Conservation (phyloP, 345 rosid species). For the Mangifera indica region DNA sequence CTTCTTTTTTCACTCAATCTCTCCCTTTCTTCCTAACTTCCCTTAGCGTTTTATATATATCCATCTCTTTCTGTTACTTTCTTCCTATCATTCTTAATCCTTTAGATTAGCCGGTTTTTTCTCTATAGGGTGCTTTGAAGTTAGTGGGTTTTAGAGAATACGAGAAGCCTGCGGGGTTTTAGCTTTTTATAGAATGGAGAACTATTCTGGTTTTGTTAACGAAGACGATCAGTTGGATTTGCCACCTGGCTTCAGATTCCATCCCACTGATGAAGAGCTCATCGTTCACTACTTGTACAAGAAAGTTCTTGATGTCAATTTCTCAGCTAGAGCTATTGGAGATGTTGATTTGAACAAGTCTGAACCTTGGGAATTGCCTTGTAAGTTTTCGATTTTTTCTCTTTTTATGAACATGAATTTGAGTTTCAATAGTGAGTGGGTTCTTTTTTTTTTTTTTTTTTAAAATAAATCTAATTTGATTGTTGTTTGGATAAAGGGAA, state of each 20-base stretch:
- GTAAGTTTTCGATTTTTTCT: constrained; percentile 38
- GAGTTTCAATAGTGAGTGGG: background rate
- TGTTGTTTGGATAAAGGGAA: constrained; percentile 49
- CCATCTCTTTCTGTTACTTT: constrained; percentile 22
- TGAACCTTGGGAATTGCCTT: constrained; percentile 96
- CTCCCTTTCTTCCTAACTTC: constrained; percentile 36
- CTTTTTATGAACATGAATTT: background rate
- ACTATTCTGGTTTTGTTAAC: constrained; percentile 36
- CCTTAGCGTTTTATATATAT: constrained; percentile 23
- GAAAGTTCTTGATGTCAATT: constrained; percentile 60
- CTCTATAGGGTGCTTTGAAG: constrained; percentile 12
- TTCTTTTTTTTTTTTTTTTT: no score
- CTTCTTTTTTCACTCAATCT: constrained; percentile 27
- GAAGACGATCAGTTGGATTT: constrained; percentile 73
- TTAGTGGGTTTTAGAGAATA: background rate
- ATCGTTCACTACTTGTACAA: constrained; percentile 71
- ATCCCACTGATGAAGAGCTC: constrained; percentile 97
- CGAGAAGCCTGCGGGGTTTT: constrained; percentile 28
- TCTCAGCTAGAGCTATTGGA: constrained; percentile 75
- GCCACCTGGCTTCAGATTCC: constrained; percentile 92
- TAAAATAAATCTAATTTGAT: background rate
- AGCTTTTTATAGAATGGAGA: constrained; percentile 43
- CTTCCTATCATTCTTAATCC: background rate
- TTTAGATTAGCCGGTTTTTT: background rate
- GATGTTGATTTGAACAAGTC: constrained; percentile 94